These are phyloP conservation scores for Arctium lappa DNA, from an alignment of 129 eudicot species.

Conservation along the genomic window DNA sequence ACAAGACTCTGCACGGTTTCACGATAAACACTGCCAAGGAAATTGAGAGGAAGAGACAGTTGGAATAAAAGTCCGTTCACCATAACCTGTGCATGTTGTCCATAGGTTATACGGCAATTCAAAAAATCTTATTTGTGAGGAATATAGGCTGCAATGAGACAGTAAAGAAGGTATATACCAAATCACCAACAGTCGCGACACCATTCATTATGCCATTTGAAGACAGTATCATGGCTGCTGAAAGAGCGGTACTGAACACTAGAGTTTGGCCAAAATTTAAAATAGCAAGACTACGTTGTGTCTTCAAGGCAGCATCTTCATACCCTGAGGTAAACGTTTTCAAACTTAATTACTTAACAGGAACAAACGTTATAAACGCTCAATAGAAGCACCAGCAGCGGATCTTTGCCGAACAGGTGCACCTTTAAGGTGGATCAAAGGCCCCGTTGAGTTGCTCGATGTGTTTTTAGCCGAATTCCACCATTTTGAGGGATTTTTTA, in stretches of 20 bases:
- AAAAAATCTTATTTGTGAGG: background rate
- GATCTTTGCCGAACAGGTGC: no score
- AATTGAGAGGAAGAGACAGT: conserved; percentile 94
- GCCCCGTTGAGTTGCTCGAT: no score
- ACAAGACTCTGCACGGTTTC: conserved; percentile 92
- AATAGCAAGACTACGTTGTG: conserved; percentile 92
- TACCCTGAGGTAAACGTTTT: conserved; percentile 48
- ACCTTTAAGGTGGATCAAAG: no score
- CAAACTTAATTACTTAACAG: background rate
- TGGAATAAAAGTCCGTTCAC: conserved; percentile 97
- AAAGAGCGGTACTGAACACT: conserved; percentile 82
- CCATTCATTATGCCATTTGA: conserved; percentile 77
- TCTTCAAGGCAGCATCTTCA: conserved; percentile 94
- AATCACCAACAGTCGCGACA: conserved; percentile 88
- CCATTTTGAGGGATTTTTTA: no score
- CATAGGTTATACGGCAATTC: background rate
- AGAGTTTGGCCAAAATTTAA: conserved; percentile 91
- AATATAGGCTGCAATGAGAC: conserved; percentile 3
- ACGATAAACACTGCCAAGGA: conserved; percentile 97
- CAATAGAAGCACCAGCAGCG: no score
- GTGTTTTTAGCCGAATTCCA: no score
- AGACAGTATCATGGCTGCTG: conserved; percentile 86
- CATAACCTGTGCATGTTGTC: conserved; percentile 63
- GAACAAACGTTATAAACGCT: no score
- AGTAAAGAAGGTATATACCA: conserved; percentile 46